These are phyloP conservation scores for Fusarium nurragi DNA, from an alignment of 2,329 filamentous ascomycete species.

Conservation along the genomic window DNA sequence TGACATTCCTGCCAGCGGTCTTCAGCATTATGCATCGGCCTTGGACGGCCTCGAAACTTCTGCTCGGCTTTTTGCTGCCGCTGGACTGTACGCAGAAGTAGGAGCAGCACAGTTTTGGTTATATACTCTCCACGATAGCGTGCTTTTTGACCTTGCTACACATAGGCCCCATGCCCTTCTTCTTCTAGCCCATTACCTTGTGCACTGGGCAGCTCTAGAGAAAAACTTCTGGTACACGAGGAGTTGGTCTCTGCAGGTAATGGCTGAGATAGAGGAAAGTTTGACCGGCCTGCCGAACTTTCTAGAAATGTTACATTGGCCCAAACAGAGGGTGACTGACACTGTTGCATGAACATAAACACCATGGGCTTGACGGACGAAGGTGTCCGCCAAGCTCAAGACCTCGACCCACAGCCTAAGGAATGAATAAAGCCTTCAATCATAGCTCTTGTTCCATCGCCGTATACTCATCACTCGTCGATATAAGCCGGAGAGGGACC, in stretches of 20 bases:
- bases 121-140: slow-evolving; percentile 40
- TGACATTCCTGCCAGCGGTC: slow-evolving; percentile 32
- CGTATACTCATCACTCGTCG: slow-evolving; percentile 49
- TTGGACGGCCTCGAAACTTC: slow-evolving; percentile 31
- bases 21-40: slow-evolving; percentile 33
- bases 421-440: not conserved
- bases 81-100: slow-evolving; percentile 39
- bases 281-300: slow-evolving; percentile 31
- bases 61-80: slow-evolving; percentile 32
- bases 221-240: slow-evolving; percentile 42
- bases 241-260: slow-evolving; percentile 40
- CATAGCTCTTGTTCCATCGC: slow-evolving; percentile 48
- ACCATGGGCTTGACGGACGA: not conserved
- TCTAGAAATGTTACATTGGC: slow-evolving; percentile 38
- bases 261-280: slow-evolving; percentile 35
- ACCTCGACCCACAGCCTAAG: not conserved
- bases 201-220: slow-evolving; percentile 41
- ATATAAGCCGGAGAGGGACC: slow-evolving; percentile 48
- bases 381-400: not conserved
- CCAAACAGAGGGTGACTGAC: slow-evolving; percentile 33
- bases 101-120: slow-evolving; percentile 41
- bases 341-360: slow-evolving; percentile 7
- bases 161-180: slow-evolving; percentile 41
- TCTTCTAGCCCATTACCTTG: slow-evolving; percentile 41
- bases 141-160: slow-evolving; percentile 43